These are phyloP conservation scores for Xylaria venustula DNA, from an alignment of 495 filamentous ascomycete genomes.

Conservation along the genomic window DNA sequence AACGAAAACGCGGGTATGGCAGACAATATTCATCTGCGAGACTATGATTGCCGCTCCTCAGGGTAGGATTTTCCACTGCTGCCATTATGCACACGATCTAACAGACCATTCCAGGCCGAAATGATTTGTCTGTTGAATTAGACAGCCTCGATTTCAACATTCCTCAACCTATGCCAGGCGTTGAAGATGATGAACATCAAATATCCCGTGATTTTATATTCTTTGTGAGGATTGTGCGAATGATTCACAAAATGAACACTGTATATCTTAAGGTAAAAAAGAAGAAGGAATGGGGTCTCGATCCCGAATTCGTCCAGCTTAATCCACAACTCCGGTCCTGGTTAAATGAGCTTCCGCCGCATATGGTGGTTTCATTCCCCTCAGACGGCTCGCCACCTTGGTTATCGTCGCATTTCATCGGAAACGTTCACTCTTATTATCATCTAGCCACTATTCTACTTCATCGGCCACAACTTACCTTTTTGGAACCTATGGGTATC, in stretches of 20 bases:
- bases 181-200: conserved; percentile 75
- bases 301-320: conserved; percentile 78
- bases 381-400: conserved; percentile 77
- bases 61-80: conserved; percentile 51
- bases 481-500: conserved; percentile 66
- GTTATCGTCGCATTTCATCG: conserved; percentile 86
- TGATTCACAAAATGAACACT: conserved; percentile 73
- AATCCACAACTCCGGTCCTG: conserved; percentile 73
- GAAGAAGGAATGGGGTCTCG: conserved; percentile 85
- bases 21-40: conserved; percentile 82
- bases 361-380: conserved; percentile 78
- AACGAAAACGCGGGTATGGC: conserved; percentile 86
- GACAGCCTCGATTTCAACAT: conserved; percentile 76
- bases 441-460: conserved; percentile 85
- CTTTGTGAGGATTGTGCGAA: conserved; percentile 72
- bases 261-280: conserved; percentile 76
- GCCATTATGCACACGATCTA: not conserved
- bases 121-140: conserved; percentile 71
- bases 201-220: conserved; percentile 80
- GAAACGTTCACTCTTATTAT: conserved; percentile 91
- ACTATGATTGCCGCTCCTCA: conserved; percentile 94
- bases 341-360: conserved; percentile 72
- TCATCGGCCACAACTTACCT: conserved; percentile 80
- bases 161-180: conserved; percentile 58
- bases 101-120: conserved; percentile 61